Evolutionary conservation across 306 rosid genomes (phyloP).

Genomic region (Biancaea sappan): DNA sequence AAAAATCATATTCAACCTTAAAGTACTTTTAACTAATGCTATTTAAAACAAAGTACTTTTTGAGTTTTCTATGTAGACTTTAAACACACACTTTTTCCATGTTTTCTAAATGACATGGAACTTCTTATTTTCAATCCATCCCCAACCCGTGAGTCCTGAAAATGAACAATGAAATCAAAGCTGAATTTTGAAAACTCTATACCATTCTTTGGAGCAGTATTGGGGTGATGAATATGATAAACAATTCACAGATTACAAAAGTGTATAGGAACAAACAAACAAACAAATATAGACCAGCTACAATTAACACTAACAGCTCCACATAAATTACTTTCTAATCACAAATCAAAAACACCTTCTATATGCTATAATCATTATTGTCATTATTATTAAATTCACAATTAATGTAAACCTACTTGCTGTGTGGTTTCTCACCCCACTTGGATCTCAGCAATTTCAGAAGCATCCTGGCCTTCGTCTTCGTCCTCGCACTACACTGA

Average conservation of each 20-base stretch:
- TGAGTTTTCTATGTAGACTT: no score
- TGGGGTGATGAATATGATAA: neutral
- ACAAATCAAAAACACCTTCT: neutral
- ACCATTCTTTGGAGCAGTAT: neutral
- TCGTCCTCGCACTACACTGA: constrained; percentile 60
- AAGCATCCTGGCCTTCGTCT: constrained; percentile 72
- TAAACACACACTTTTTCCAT: no score
- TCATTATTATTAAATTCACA: neutral
- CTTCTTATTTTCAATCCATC: no score
- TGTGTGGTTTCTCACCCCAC: constrained; percentile 42
- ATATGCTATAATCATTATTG: no score
- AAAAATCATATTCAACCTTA: no score
- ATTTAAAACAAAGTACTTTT: no score
- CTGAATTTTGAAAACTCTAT: neutral
- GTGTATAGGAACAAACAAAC: neutral
- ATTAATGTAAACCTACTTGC: constrained; percentile 25
- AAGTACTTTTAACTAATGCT: no score
- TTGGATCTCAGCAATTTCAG: constrained; percentile 80
- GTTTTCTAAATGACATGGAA: no score
- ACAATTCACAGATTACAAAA: neutral
- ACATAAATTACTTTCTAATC: neutral
- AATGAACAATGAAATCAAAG: neutral
- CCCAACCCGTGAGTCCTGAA: no score
- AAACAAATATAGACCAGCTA: neutral
- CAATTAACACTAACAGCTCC: neutral